phyloP scores from a whole-genome alignment of 129 eudicot genomes.

The Chrysanthemum makinoi region DNA sequence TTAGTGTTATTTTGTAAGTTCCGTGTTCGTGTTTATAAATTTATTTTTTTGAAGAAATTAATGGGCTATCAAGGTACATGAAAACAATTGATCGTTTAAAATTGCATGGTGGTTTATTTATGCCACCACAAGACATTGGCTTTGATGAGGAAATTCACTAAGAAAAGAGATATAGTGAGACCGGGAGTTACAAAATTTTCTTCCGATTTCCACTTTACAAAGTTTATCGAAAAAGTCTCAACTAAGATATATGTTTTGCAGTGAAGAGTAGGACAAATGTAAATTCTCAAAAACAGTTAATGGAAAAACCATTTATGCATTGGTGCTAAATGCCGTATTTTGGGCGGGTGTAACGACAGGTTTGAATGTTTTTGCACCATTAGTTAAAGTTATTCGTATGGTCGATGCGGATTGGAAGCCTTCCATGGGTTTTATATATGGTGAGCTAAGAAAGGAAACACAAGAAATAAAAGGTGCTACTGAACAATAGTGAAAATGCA shows the following conservation, averaged over 20 bases:
- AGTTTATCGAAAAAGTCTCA: conserved; percentile 9
- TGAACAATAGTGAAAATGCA: no score
- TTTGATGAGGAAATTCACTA: not conserved
- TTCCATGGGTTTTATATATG: no score
- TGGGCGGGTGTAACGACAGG: not conserved
- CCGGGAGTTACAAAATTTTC: conserved; percentile 24
- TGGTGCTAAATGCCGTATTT: not conserved
- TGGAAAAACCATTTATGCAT: conserved; percentile 1
- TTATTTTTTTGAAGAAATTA: not conserved
- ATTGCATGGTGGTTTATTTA: not conserved
- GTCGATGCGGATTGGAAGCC: conserved; percentile 17
- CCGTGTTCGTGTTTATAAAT: not conserved
- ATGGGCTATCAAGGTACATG: not conserved
- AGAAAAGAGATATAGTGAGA: no score
- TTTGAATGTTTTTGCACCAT: conserved; percentile 8
- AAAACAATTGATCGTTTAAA: not conserved
- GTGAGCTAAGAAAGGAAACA: no score
- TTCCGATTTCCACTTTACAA: conserved; percentile 20
- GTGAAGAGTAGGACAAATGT: conserved; percentile 5
- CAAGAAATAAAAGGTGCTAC: no score
- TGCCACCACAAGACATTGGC: not conserved
- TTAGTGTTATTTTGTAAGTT: no score
- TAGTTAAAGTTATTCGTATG: conserved; percentile 3
- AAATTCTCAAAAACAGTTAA: not conserved
- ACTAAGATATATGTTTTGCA: conserved; percentile 1